Conservation (phyloP, 306 rosid genomes). For the Cyclanthera cordifolia region DNA sequence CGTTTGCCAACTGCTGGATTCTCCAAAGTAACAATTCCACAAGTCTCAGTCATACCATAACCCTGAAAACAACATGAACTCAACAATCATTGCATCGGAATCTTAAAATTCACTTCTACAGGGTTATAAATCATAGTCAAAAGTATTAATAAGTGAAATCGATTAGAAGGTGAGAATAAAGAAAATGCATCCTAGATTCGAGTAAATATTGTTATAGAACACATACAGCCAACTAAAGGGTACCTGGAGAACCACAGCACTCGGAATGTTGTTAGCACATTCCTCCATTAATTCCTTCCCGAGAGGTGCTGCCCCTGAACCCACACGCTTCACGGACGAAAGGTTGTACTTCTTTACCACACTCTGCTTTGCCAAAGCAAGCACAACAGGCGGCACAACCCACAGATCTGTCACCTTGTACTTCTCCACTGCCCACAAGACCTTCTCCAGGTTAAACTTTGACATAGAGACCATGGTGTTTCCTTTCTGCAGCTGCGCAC, state of each 20-base stretch:
- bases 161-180: neutral
- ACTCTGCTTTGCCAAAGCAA: constrained; percentile 56
- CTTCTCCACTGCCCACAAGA: constrained; percentile 43
- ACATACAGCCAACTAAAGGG: neutral
- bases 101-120: neutral
- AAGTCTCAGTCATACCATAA: constrained; percentile 93
- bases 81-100: neutral
- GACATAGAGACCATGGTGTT: constrained; percentile 39
- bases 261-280: constrained; percentile 38
- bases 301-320: constrained; percentile 84
- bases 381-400: constrained; percentile 74
- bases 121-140: neutral
- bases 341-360: constrained; percentile 43
- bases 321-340: constrained; percentile 50
- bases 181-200: neutral
- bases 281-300: constrained; percentile 78
- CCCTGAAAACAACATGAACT: constrained; percentile 34
- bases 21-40: constrained; percentile 57
- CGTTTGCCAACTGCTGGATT: constrained; percentile 35
- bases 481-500: constrained; percentile 46
- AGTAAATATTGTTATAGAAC: neutral
- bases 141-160: neutral
- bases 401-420: constrained; percentile 51
- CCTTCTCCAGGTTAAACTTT: constrained; percentile 40
- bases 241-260: constrained; percentile 44